These are phyloP conservation scores for Platanthera guangdongensis DNA, from an alignment of 106 monocot genomes.

Conservation along the genomic window DNA sequence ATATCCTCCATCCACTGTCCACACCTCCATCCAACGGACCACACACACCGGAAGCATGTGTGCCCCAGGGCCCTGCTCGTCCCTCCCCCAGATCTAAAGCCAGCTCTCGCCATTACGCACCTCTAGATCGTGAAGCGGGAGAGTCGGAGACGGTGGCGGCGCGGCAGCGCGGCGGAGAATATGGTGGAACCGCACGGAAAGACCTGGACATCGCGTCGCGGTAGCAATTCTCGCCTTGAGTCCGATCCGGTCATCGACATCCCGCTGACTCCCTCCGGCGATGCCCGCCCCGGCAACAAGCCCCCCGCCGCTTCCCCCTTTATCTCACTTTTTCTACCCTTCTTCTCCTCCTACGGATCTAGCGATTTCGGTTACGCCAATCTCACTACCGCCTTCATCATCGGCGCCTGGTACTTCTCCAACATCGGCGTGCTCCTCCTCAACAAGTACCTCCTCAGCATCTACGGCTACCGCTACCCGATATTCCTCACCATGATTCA, in stretches of 20 bases:
- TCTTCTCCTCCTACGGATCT: not conserved
- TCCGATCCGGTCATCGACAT: conserved; percentile 24
- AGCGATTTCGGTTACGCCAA: not conserved
- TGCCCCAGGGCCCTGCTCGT: not conserved
- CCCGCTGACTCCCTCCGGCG: conserved; percentile 17
- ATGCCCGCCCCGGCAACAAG: conserved; percentile 1
- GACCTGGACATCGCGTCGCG: conserved; percentile 25
- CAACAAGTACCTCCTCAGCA: conserved; percentile 42
- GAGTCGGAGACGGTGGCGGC: not conserved
- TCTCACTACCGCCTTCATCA: conserved; percentile 16
- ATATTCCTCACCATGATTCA: conserved; percentile 50
- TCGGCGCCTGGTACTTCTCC: conserved; percentile 37
- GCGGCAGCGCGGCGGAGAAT: not conserved
- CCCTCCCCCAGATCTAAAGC: not conserved
- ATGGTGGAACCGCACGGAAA: conserved; percentile 21
- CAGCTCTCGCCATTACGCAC: not conserved
- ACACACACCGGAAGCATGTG: not conserved
- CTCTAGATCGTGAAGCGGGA: conserved; percentile 2
- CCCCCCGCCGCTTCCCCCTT: not conserved
- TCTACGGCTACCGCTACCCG: conserved; percentile 46
- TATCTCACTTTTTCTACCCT: conserved; percentile 16
- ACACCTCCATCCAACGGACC: conserved; percentile 1
- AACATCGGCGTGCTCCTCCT: conserved; percentile 54
- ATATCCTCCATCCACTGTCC: not conserved
- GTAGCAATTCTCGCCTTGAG: conserved; percentile 29